Conservation (phyloP, 2,329 filamentous ascomycete genomes). For the Metarhizium rileyi region DNA sequence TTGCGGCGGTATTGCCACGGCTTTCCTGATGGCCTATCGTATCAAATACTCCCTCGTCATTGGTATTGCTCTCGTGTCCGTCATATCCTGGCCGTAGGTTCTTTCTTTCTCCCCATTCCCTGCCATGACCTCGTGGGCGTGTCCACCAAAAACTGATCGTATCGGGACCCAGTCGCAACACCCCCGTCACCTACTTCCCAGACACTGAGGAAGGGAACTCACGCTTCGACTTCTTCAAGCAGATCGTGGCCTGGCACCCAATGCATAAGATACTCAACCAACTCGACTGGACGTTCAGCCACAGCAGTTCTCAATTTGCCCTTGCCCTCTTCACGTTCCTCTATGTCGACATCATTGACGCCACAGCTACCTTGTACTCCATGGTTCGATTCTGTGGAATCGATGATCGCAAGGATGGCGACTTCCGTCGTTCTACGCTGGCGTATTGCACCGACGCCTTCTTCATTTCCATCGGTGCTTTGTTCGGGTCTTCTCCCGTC, state of each 20-base stretch:
- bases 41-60: slow-evolving; percentile 68
- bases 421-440: slow-evolving; percentile 76
- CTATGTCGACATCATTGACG: slow-evolving; percentile 72
- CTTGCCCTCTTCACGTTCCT: slow-evolving; percentile 68
- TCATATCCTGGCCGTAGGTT: slow-evolving; percentile 64
- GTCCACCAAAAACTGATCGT: background rate
- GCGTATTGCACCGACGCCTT: slow-evolving; percentile 66
- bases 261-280: slow-evolving; percentile 53
- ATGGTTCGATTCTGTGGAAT: slow-evolving; percentile 68
- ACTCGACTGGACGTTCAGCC: slow-evolving; percentile 55
- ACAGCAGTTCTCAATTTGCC: slow-evolving; percentile 51
- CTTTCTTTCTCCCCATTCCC: background rate
- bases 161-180: slow-evolving; percentile 40
- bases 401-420: slow-evolving; percentile 56
- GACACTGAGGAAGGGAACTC: slow-evolving; percentile 52
- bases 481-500: slow-evolving; percentile 61
- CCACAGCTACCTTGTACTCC: slow-evolving; percentile 69
- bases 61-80: slow-evolving; percentile 61
- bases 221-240: slow-evolving; percentile 62
- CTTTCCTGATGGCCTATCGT: slow-evolving; percentile 70
- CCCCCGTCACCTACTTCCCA: slow-evolving; percentile 64
- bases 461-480: slow-evolving; percentile 59
- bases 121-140: background rate
- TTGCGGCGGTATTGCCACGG: slow-evolving; percentile 68
- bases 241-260: slow-evolving; percentile 62